Percentiles rank a stretch among this genome's conserved stretches.
These are phyloP conservation scores for Deinandra increscens DNA, from an alignment of 129 eudicot species.

Conservation along the genomic window DNA sequence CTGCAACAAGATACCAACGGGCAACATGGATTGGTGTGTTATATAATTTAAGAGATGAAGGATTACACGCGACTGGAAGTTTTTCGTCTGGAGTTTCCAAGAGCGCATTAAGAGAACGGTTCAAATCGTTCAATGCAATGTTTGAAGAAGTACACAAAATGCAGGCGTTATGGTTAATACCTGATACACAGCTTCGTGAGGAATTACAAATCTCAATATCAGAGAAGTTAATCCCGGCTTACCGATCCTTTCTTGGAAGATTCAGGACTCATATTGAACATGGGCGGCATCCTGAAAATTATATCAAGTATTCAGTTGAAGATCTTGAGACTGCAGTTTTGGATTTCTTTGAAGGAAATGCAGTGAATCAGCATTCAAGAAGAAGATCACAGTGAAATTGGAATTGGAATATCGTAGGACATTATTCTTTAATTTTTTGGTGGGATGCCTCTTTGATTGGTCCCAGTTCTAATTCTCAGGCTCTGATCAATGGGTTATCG, in stretches of 20 bases:
- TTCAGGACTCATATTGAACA: constrained; percentile 76
- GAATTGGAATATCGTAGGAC: constrained; percentile 43
- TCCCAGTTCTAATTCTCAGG: constrained; percentile 15
- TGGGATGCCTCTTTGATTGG: constrained; percentile 41
- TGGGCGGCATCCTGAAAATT: constrained; percentile 72
- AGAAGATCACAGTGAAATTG: constrained; percentile 46
- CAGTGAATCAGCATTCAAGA: constrained; percentile 52
- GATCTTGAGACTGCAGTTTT: constrained; percentile 65
- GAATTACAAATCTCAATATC: constrained; percentile 65
- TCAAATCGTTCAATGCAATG: constrained; percentile 64
- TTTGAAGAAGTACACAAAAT: constrained; percentile 68
- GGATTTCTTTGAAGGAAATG: constrained; percentile 78
- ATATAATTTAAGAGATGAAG: constrained; percentile 70
- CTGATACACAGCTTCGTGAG: constrained; percentile 67
- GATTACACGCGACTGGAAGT: constrained; percentile 58
- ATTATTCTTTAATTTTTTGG: constrained; percentile 58
- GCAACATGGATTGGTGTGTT: constrained; percentile 66
- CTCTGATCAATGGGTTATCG: constrained; percentile 26
- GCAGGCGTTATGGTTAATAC: constrained; percentile 70
- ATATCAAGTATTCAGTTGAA: constrained; percentile 76
- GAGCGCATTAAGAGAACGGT: constrained; percentile 56
- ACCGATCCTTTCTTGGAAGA: constrained; percentile 67
- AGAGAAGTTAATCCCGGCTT: constrained; percentile 63
- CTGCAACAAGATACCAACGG: constrained; percentile 60
- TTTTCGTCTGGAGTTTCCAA: constrained; percentile 68